Conservation (phyloP, 306 rosid species). For the Amphicarpaea edgeworthii region DNA sequence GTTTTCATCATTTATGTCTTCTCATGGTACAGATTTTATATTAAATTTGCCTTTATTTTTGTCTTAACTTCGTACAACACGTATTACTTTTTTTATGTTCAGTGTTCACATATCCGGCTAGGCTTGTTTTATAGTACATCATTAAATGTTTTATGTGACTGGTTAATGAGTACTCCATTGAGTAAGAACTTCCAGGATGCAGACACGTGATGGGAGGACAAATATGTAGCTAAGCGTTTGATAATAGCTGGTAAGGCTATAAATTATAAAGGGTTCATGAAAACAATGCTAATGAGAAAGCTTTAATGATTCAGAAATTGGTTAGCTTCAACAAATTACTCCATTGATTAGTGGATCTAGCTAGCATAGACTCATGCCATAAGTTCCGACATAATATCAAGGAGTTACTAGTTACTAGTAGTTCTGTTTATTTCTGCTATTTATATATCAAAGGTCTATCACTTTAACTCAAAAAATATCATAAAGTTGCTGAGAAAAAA, state of each 20-base stretch:
- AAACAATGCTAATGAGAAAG: not conserved
- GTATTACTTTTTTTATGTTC: not conserved
- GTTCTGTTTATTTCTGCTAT: conserved; percentile 23
- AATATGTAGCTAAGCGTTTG: too few relatives aligned
- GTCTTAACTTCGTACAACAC: too few relatives aligned
- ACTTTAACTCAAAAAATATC: not conserved
- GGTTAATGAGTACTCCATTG: too few relatives aligned
- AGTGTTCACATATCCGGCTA: not conserved
- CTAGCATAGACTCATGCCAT: not conserved
- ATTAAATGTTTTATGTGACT: not conserved
- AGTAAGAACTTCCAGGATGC: too few relatives aligned
- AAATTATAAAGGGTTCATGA: not conserved
- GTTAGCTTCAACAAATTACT: not conserved
- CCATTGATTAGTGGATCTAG: conserved; percentile 4
- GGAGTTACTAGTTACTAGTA: too few relatives aligned
- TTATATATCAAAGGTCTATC: not conserved
- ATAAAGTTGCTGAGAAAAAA: conserved; percentile 15
- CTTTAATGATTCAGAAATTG: not conserved
- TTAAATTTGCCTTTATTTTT: not conserved
- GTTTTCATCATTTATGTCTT: not conserved
- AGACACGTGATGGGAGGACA: too few relatives aligned
- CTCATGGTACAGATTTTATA: not conserved
- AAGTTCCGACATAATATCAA: not conserved
- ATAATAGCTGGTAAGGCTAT: not conserved
- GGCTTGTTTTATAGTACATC: not conserved